phyloP scores from a whole-genome alignment of 2,329 filamentous ascomycete species.

The Calcarisporium arbuscula region DNA sequence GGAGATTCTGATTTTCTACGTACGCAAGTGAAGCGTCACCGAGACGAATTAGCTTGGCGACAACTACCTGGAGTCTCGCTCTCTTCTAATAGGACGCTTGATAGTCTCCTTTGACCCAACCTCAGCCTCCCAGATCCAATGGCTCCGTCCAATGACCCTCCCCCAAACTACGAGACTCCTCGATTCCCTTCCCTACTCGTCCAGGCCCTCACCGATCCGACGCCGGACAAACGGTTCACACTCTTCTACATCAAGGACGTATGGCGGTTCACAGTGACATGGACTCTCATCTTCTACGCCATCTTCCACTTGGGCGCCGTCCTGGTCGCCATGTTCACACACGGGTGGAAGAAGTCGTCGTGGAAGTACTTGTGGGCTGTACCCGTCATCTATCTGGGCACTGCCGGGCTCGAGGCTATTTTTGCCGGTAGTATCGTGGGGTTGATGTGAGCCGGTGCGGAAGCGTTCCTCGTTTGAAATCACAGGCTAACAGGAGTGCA shows the following conservation, averaged over 20 bases:
- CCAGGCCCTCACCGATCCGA: constrained; percentile 45
- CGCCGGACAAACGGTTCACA: constrained; percentile 39
- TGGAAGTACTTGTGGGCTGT: constrained; percentile 65
- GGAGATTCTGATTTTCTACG: too few species aligned
- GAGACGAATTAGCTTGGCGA: too few species aligned
- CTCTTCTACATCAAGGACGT: constrained; percentile 73
- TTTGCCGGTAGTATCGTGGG: constrained; percentile 78
- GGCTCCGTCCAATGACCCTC: constrained; percentile 25
- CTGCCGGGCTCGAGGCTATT: constrained; percentile 70
- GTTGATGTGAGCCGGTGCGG: constrained; percentile 54
- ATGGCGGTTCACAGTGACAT: constrained; percentile 80
- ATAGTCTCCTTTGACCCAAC: too few species aligned
- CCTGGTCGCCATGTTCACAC: constrained; percentile 64
- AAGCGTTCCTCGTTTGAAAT: not conserved
- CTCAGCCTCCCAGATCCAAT: too few species aligned
- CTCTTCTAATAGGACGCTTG: too few species aligned
- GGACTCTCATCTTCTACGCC: constrained; percentile 76
- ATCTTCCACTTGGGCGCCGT: constrained; percentile 69
- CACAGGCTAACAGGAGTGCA: constrained; percentile 26
- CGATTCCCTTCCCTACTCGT: constrained; percentile 78
- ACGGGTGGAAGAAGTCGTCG: constrained; percentile 51
- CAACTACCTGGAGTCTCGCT: too few species aligned
- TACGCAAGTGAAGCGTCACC: too few species aligned
- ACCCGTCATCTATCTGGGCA: constrained; percentile 61
- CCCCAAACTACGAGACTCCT: constrained; percentile 56